Evolutionary conservation across 441 rosid species (phyloP).

Genomic region (Brassica balearica): DNA sequence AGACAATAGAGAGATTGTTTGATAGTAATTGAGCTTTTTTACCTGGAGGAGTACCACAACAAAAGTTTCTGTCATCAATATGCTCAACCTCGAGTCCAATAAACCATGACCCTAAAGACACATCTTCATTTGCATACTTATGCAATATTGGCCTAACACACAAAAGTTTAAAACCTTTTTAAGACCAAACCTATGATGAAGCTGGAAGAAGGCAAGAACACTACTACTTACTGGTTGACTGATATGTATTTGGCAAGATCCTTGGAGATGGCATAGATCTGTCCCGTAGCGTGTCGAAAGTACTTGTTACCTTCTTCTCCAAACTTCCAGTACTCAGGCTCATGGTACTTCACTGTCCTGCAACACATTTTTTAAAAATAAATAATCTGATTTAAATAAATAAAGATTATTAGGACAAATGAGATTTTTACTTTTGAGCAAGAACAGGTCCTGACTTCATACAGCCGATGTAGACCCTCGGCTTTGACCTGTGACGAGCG

Average conservation of each 20-base stretch:
- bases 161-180: constrained; percentile 13
- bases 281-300: constrained; percentile 97
- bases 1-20: background rate
- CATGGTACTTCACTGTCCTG: constrained; percentile 90
- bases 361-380: background rate
- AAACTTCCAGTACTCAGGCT: constrained; percentile 97
- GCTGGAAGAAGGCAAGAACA: background rate
- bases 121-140: constrained; percentile 93
- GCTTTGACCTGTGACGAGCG: constrained; percentile 84
- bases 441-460: constrained; percentile 99
- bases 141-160: constrained; percentile 79
- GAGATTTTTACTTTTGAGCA: constrained; percentile 71
- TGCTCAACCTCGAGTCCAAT: constrained; percentile 96
- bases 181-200: constrained; percentile 2
- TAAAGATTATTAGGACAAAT: background rate
- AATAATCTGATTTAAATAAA: too few relatives aligned
- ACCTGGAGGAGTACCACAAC: constrained; percentile 98
- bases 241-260: constrained; percentile 90
- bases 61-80: constrained; percentile 80
- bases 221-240: constrained; percentile 68
- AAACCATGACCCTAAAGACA: constrained; percentile 93
- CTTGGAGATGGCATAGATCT: constrained; percentile 90
- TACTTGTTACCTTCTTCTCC: constrained; percentile 95
- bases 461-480: constrained; percentile 90
- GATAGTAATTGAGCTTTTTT: constrained; percentile 28